These are phyloP conservation scores for Murraya paniculata DNA, from an alignment of 345 rosid genomes.

Conservation along the genomic window DNA sequence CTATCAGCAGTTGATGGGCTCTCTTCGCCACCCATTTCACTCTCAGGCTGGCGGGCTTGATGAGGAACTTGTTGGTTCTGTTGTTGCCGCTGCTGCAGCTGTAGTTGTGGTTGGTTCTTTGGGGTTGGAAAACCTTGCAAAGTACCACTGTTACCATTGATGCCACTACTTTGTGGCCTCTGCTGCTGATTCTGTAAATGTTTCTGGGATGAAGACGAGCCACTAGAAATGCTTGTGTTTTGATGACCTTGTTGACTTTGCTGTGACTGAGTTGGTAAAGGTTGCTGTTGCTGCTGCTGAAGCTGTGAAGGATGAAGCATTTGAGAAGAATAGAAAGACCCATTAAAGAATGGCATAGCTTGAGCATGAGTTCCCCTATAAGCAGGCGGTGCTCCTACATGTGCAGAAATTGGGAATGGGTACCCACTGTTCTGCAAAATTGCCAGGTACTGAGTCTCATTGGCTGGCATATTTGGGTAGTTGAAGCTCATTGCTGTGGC, in stretches of 20 bases:
- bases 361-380: conserved; percentile 75
- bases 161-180: conserved; percentile 44
- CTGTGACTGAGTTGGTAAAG: conserved; percentile 40
- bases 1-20: conserved; percentile 83
- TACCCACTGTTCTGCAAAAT: conserved; percentile 79
- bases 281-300: conserved; percentile 48
- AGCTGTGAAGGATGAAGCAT: conserved; percentile 80
- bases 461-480: conserved; percentile 74
- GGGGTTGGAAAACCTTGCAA: conserved; percentile 66
- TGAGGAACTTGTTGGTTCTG: conserved; percentile 55
- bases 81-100: conserved; percentile 59
- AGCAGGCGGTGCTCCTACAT: conserved; percentile 69
- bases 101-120: conserved; percentile 50
- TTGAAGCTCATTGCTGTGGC: conserved; percentile 77
- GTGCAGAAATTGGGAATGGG: conserved; percentile 83
- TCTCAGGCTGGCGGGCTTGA: conserved; percentile 55
- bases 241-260: conserved; percentile 73
- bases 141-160: conserved; percentile 43
- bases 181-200: conserved; percentile 78
- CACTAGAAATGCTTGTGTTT: conserved; percentile 61
- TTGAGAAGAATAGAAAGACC: conserved; percentile 86
- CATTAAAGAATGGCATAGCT: conserved; percentile 76
- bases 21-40: conserved; percentile 71
- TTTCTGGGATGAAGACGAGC: conserved; percentile 77
- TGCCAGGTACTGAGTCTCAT: conserved; percentile 88